These are phyloP conservation scores for Pharus latifolius DNA, from an alignment of 176 grass and related monocot species.

Conservation along the genomic window DNA sequence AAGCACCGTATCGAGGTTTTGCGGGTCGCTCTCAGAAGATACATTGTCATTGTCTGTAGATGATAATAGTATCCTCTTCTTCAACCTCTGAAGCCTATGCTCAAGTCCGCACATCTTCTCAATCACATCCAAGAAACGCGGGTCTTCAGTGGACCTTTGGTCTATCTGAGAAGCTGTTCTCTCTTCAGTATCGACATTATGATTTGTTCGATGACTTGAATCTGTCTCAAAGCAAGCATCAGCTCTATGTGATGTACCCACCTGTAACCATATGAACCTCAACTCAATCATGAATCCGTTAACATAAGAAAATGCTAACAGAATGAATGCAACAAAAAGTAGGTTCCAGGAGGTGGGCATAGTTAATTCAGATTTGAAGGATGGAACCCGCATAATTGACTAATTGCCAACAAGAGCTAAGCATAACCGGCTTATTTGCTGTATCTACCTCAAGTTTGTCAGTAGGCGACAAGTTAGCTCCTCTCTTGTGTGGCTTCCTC, in stretches of 20 bases:
- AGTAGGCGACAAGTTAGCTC: not conserved
- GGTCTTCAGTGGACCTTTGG: constrained; percentile 10
- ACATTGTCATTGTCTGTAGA: not conserved
- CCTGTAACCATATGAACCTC: constrained; percentile 32
- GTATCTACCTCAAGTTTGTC: constrained; percentile 32
- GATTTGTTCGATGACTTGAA: constrained; percentile 6
- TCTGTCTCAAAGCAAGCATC: not conserved
- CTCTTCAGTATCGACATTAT: not conserved
- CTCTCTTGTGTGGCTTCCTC: not conserved
- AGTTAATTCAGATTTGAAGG: not conserved
- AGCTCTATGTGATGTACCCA: constrained; percentile 12
- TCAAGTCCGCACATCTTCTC: constrained; percentile 49
- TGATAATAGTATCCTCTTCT: constrained; percentile 38
- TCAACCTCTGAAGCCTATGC: constrained; percentile 52
- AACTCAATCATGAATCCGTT: not conserved
- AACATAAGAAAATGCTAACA: not conserved
- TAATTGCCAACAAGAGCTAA: constrained; percentile 12
- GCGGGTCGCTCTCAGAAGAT: not conserved
- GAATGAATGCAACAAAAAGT: not conserved
- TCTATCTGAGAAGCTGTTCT: not conserved
- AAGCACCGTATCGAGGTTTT: constrained; percentile 37
- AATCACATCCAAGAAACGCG: constrained; percentile 40
- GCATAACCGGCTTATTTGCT: not conserved
- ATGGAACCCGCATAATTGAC: too few species aligned
- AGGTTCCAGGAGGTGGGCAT: not conserved